phyloP scores from a whole-genome alignment of 768 basidiomycete species.

The Suillus subalutaceus region DNA sequence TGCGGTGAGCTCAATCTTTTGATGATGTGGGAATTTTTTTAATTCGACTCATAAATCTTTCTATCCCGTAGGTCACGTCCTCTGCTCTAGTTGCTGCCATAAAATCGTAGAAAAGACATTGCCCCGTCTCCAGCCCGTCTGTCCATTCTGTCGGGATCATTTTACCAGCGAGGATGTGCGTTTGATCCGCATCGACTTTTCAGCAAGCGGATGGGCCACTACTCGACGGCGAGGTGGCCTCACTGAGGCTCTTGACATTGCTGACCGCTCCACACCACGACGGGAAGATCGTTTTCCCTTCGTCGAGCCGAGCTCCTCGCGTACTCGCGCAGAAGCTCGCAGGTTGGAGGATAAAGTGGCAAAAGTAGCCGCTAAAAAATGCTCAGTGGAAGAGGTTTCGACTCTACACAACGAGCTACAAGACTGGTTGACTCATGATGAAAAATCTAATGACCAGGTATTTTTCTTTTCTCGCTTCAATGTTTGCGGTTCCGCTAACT shows the following conservation, averaged over 20 bases:
- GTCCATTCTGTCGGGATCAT: constrained; percentile 83
- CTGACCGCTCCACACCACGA: constrained; percentile 44
- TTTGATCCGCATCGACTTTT: constrained; percentile 79
- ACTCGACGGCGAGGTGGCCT: constrained; percentile 57
- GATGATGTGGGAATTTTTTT: constrained; percentile 26
- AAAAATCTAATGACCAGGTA: constrained; percentile 66
- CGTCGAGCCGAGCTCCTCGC: constrained; percentile 43
- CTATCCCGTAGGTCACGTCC: constrained; percentile 64
- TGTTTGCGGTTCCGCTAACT: constrained; percentile 15
- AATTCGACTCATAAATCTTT: constrained; percentile 10
- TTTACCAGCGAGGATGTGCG: constrained; percentile 70
- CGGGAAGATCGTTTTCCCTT: constrained; percentile 52
- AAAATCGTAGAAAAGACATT: constrained; percentile 83
- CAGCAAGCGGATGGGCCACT: constrained; percentile 68
- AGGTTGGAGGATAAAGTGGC: constrained; percentile 79
- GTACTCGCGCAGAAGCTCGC: constrained; percentile 58
- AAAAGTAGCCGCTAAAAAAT: constrained; percentile 80
- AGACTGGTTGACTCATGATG: constrained; percentile 69
- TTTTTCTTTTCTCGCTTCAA: constrained; percentile 19
- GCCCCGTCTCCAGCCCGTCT: constrained; percentile 67
- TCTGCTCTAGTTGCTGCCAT: constrained; percentile 77
- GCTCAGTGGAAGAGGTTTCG: constrained; percentile 84
- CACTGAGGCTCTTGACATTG: constrained; percentile 49
- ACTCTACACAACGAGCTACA: constrained; percentile 78
- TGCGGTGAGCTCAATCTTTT: constrained; percentile 57